These are phyloP conservation scores for Chiua sp. DNA, from an alignment of 1,284 basidiomycete species.

Conservation along the genomic window DNA sequence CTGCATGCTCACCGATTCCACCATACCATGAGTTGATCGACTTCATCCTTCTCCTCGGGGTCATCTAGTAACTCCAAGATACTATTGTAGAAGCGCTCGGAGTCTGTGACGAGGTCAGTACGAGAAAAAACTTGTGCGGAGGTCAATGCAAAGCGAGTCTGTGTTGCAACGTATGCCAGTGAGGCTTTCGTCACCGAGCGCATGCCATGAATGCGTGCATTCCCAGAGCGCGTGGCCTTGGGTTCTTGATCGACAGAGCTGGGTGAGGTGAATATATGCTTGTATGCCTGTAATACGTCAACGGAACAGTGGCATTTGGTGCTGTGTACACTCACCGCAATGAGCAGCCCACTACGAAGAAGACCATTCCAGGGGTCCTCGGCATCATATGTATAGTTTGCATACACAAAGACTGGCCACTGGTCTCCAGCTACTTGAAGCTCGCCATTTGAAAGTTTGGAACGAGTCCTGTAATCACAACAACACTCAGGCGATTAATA, in stretches of 20 bases:
- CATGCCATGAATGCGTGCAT: conserved; percentile 3
- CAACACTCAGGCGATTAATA: too few relatives aligned
- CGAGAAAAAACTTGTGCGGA: conserved; percentile 6
- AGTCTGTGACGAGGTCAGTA: neutral
- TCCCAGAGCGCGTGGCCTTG: conserved; percentile 2
- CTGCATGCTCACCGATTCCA: neutral
- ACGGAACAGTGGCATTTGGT: too few relatives aligned
- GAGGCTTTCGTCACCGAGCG: conserved; percentile 1
- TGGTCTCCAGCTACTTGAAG: too few relatives aligned
- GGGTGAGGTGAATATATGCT: too few relatives aligned
- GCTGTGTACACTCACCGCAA: too few relatives aligned
- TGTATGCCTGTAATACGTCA: too few relatives aligned
- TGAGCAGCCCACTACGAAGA: too few relatives aligned
- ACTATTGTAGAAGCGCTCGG: conserved; percentile 4
- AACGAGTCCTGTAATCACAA: too few relatives aligned
- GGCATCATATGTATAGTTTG: too few relatives aligned
- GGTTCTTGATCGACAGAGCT: neutral
- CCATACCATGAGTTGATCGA: neutral
- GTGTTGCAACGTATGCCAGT: neutral
- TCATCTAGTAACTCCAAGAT: neutral
- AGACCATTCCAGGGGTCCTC: too few relatives aligned
- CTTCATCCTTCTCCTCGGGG: conserved; percentile 1
- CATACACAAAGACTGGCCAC: too few relatives aligned
- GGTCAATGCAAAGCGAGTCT: neutral
- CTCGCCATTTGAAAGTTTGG: too few relatives aligned